A percentile compares a stretch with the other conserved stretches of the same genome.
Evolutionary conservation across 768 basidiomycete species (phyloP).

Genomic region (Lentinula detonsa): DNA sequence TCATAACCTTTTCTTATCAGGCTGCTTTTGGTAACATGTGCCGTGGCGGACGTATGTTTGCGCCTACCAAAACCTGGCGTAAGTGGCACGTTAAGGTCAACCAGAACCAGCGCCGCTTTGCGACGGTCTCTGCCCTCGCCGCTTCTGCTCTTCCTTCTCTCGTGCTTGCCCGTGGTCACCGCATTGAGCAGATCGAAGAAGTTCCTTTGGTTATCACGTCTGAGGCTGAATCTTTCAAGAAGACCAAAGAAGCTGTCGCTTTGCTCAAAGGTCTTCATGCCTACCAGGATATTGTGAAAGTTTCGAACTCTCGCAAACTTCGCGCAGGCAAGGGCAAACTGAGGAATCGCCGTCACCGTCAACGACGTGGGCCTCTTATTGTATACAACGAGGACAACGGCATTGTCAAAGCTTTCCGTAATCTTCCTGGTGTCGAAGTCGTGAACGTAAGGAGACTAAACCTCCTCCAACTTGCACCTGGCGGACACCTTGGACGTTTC

Average conservation of each 20-base stretch:
- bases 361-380: conserved; percentile 94
- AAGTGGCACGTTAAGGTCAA: conserved; percentile 99
- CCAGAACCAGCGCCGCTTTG: conserved; percentile 98
- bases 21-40: conserved; percentile 99
- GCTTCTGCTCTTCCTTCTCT: conserved; percentile 97
- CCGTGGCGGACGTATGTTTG: conserved; percentile 99
- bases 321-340: conserved; percentile 97
- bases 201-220: conserved; percentile 88
- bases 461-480: conserved; percentile 97
- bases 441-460: conserved; percentile 93
- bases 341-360: conserved; percentile 94
- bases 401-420: conserved; percentile 97
- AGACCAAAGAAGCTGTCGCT: conserved; percentile 95
- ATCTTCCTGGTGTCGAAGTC: conserved; percentile 96
- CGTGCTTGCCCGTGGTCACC: conserved; percentile 97
- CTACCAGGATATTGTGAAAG: conserved; percentile 91
- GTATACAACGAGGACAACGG: conserved; percentile 98
- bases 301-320: conserved; percentile 94
- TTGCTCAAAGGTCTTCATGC: conserved; percentile 89
- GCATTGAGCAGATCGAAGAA: conserved; percentile 95
- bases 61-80: conserved; percentile 98
- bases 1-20: conserved; percentile 28
- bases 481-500: conserved; percentile 98
- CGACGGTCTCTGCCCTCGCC: conserved; percentile 94
- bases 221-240: conserved; percentile 79